Evolutionary conservation across 2,329 filamentous ascomycete species (phyloP).

Genomic region (Sporothrix luriei): DNA sequence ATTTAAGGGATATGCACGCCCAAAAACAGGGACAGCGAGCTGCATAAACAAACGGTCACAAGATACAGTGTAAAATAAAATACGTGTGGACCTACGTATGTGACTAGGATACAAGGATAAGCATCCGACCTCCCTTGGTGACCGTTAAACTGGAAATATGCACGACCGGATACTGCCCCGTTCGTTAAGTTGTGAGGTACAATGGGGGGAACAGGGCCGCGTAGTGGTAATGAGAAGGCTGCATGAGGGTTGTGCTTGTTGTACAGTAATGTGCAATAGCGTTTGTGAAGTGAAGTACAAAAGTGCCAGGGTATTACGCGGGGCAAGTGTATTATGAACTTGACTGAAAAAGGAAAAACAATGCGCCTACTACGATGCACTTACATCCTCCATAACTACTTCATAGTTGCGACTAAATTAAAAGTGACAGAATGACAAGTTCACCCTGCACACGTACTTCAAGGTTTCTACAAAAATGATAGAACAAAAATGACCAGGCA

Average conservation of each 20-base stretch:
- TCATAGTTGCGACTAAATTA: background rate
- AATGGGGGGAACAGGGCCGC: background rate
- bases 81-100: background rate
- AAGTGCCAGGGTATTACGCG: background rate
- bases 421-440: background rate
- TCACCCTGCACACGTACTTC: background rate
- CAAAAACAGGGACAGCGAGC: background rate
- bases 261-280: too few species aligned
- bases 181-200: background rate
- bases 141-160: conserved; percentile 11
- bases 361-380: background rate
- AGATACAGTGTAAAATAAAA: too few species aligned
- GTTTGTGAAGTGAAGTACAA: background rate
- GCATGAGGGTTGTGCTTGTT: conserved; percentile 16
- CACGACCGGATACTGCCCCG: background rate
- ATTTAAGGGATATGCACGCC: background rate
- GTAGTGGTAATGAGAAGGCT: background rate
- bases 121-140: background rate
- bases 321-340: background rate
- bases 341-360: conserved; percentile 23
- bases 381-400: background rate
- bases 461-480: background rate
- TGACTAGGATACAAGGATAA: background rate
- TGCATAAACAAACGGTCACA: conserved; percentile 20
- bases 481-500: background rate